A percentile compares a stretch with the other conserved stretches of the same genome.
Conservation (phyloP, 106 monocot genomes). For the Apostasia ramifera region DNA sequence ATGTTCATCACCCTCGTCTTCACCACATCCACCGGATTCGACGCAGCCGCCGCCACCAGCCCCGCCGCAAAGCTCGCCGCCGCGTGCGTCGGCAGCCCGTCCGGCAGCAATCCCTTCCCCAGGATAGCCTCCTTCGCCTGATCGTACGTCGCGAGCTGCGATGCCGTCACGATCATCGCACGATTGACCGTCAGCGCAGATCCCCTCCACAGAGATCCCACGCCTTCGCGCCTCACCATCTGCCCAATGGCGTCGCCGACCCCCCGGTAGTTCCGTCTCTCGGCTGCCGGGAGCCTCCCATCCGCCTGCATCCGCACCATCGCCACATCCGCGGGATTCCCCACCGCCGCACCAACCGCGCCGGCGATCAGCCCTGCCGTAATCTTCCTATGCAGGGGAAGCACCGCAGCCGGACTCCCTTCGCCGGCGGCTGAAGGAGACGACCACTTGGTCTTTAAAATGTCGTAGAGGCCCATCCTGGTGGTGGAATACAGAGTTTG, state of each 20-base stretch:
- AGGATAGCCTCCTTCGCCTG: constrained; percentile 50
- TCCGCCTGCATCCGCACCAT: constrained; percentile 76
- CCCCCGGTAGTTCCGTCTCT: constrained; percentile 43
- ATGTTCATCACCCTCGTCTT: constrained; percentile 70
- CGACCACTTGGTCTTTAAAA: constrained; percentile 42
- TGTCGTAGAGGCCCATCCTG: constrained; percentile 63
- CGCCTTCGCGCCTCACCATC: constrained; percentile 35
- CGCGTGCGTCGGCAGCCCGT: constrained; percentile 57
- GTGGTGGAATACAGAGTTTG: constrained; percentile 62
- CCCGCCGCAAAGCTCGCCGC: constrained; percentile 46
- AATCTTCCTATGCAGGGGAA: constrained; percentile 57
- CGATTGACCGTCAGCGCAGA: constrained; percentile 51
- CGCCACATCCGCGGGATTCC: constrained; percentile 63
- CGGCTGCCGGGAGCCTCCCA: constrained; percentile 43
- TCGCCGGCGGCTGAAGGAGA: neutral
- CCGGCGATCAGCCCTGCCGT: constrained; percentile 50
- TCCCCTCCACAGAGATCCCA: constrained; percentile 44
- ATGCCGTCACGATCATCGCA: constrained; percentile 67
- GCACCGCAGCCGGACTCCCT: neutral
- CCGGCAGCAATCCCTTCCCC: constrained; percentile 20
- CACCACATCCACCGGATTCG: constrained; percentile 65
- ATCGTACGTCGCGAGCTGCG: constrained; percentile 69
- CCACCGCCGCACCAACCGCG: constrained; percentile 52
- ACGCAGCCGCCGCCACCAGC: constrained; percentile 53
- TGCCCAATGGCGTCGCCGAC: constrained; percentile 40